phyloP scores from a whole-genome alignment of 2,329 filamentous ascomycete genomes.

The Uncinocarpus reesii region DNA sequence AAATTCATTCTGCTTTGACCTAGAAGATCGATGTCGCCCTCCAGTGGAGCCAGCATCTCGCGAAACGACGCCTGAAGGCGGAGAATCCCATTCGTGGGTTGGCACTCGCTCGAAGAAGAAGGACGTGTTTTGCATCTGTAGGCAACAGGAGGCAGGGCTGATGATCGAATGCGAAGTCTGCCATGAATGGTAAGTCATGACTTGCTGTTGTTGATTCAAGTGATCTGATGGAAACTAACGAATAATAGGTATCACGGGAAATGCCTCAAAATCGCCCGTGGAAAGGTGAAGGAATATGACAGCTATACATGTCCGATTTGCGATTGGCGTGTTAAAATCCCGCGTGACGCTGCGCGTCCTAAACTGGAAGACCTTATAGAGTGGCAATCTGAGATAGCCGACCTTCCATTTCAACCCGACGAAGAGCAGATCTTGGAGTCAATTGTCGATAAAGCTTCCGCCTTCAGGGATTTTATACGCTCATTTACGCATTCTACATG shows the following conservation, averaged over 20 bases:
- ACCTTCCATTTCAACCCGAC: constrained; percentile 85
- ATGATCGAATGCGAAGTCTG: constrained; percentile 99
- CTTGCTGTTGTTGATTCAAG: too few species aligned
- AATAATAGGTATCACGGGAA: constrained; percentile 80
- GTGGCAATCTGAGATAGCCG: constrained; percentile 73
- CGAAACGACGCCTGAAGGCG: constrained; percentile 56
- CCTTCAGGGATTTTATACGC: constrained; percentile 72
- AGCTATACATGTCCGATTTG: constrained; percentile 98
- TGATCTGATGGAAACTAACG: constrained; percentile 23
- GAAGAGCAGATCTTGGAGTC: constrained; percentile 78
- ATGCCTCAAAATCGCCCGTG: constrained; percentile 91
- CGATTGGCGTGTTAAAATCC: constrained; percentile 94
- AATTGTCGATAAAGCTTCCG: constrained; percentile 74
- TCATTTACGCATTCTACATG: constrained; percentile 71
- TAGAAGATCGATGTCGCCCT: constrained; percentile 74
- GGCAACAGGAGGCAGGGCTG: constrained; percentile 86
- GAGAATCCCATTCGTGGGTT: constrained; percentile 38
- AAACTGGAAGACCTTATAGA: constrained; percentile 80
- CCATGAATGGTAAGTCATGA: constrained; percentile 74
- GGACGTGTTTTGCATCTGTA: constrained; percentile 96
- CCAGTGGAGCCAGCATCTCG: constrained; percentile 87
- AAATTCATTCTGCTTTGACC: constrained; percentile 84
- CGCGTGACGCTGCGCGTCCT: constrained; percentile 85
- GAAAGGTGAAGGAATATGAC: constrained; percentile 96
- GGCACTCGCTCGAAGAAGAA: constrained; percentile 47